Evolutionary conservation across 2,329 filamentous ascomycete species (phyloP), one percentile per base, ranked within the genome.

Genomic region (Dactylellina drechsleri): DNA sequence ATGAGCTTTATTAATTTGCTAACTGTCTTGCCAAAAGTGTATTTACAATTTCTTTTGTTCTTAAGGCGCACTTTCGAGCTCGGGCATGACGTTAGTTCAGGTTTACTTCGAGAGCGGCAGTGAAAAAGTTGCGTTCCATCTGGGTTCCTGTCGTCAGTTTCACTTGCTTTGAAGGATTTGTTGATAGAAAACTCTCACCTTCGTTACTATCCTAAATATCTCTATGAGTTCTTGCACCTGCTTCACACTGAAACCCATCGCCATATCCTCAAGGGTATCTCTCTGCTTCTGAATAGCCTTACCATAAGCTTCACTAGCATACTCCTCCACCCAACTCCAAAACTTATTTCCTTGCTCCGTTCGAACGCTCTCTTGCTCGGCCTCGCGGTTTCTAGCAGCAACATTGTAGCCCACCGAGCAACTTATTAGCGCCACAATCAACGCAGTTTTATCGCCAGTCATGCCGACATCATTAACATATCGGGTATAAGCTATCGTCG

Each of bases 261-360:
- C 89, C 79, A 93, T 86, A 78, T 87, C 87, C 82, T 97, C 94
- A 7, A 97, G 85, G 31, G 96, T 82, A 75, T 87, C 88, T 65
- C 86, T 88, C 20, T 92, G 92, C 2, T 88, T 85, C 77, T 84
- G 84, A 64, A 96, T 91, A 4, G 92, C 91, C 76, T 89, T 85
- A 0, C 85, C 83, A 78, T 96, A 97, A 80, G 95, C 91, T 0
- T 92, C 89, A 1, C 89, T 91, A 15, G 91, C 87, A 80, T 97
- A 98, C 80, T 92, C 96, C 80, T 93, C 85, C 77, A 98, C 92
- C 94, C 94, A 98, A 53, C 89, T 87, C 90, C 91, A 95, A 83
- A 96, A 98, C 16, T 83, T 85, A 81, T 94, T 96, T 0, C 84
- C 87, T 12, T 90, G 85, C 45, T 85, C 85, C 76, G 84, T 66